Base-by-base conservation (phyloP, 202 grass and related monocot genomes). In the Digitaria exilis region DNA sequence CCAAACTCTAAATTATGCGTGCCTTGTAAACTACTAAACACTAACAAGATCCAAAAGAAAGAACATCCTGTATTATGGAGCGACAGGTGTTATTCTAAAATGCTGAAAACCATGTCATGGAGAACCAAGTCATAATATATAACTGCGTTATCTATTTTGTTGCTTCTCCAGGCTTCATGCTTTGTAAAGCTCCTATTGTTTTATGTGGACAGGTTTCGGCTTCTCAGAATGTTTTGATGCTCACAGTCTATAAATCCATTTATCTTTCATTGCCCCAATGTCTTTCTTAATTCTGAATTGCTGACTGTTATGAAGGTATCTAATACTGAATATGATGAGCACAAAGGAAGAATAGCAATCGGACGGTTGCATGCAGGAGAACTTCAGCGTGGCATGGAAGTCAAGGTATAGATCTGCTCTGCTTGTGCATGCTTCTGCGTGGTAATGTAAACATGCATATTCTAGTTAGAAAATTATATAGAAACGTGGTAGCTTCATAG, bases 291-390 rank as follows among this genome's bases (percentile, higher is more conserved):
- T 82, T 73, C 14, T 35, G 65, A 85, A 61, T 28, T 55, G 37
- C 70, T 81, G 54, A 71, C 77, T 84, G 19, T 64, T 77, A 77
- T 81, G 44, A 78, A 98, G 93, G 96, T 98, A 34, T 90, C 96
- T 52, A 98, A 89, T 63, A 98, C 91, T 68, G 96, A 98, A 69
- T 98, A 98, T 75, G 96, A 98, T 87, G 96, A 95, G 29, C 96
- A 98, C 85, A 98, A 98, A 90, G 96, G 96, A 70, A 93, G 93
- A 79, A 98, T 98, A 92, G 96, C 96, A 49, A 94, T 98, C 87
- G 96, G 93, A 65, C 89, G 93, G 76, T 81, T 98, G 74, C 96
- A 98, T 88, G 93, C 91, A 68, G 96, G 96, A 63, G 89, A 89
- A 65, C 84, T 98, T 51, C 71, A 85, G 80, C 89, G 85, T 87